These are phyloP conservation scores for Talaromyces verruculosus DNA, from an alignment of 2,329 filamentous ascomycete genomes.

Conservation along the genomic window DNA sequence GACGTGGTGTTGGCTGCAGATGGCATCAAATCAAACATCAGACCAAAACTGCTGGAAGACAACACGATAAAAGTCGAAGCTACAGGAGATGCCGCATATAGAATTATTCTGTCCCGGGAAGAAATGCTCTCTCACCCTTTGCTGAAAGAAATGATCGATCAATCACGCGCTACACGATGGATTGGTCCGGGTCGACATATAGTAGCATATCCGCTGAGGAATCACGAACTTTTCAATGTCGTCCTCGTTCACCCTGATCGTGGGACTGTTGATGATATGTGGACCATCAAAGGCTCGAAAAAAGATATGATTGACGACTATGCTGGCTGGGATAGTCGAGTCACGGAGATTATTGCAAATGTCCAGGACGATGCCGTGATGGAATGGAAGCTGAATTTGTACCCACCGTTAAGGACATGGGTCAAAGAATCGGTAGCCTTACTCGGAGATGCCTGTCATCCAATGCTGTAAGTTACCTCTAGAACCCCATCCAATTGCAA, in stretches of 20 bases:
- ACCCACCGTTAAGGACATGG: conserved; percentile 38
- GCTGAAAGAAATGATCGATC: conserved; percentile 65
- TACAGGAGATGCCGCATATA: conserved; percentile 74
- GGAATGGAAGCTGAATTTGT: conserved; percentile 41
- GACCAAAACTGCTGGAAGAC: conserved; percentile 42
- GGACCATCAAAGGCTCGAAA: conserved; percentile 65
- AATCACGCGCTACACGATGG: conserved; percentile 70
- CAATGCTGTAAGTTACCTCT: conserved; percentile 41
- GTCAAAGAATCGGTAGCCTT: conserved; percentile 38
- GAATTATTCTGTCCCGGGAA: conserved; percentile 70
- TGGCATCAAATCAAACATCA: conserved; percentile 53
- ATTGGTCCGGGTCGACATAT: conserved; percentile 74
- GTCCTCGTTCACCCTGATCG: conserved; percentile 62
- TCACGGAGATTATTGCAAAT: conserved; percentile 60
- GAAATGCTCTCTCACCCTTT: conserved; percentile 68
- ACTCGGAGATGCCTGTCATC: conserved; percentile 48
- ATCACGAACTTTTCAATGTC: conserved; percentile 65
- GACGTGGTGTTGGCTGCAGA: conserved; percentile 56
- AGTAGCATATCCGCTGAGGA: conserved; percentile 72
- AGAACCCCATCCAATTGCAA: background rate
- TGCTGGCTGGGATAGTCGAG: conserved; percentile 59
- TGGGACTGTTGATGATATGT: conserved; percentile 62
- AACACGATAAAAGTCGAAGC: conserved; percentile 28
- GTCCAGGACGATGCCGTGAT: conserved; percentile 55
- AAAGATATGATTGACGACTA: conserved; percentile 62